Conservation (phyloP, 2,329 filamentous ascomycete species). For the Rhexocercosporidium sp. region DNA sequence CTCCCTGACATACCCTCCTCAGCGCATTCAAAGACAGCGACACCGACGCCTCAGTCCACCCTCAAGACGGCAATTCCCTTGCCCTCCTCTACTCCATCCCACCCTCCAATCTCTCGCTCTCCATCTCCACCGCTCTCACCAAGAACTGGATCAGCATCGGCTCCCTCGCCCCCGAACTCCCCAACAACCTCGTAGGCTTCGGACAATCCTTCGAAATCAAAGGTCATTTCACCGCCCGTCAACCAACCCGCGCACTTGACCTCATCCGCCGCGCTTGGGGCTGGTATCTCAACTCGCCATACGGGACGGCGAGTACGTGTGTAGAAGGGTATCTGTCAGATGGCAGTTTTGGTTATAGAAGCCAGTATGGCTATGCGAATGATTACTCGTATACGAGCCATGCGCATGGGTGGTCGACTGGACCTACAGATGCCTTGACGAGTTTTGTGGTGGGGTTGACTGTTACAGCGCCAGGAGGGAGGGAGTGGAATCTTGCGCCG, state of each 20-base stretch:
- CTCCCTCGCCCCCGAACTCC: slow-evolving; percentile 59
- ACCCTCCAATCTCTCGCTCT: slow-evolving; percentile 45
- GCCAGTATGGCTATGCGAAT: slow-evolving; percentile 53
- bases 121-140: slow-evolving; percentile 36
- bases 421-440: slow-evolving; percentile 53
- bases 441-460: slow-evolving; percentile 50
- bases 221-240: slow-evolving; percentile 56
- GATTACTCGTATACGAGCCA: slow-evolving; percentile 52
- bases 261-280: slow-evolving; percentile 64
- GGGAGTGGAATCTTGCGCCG: slow-evolving; percentile 46
- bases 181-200: slow-evolving; percentile 60
- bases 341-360: slow-evolving; percentile 59
- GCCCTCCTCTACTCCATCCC: slow-evolving; percentile 47
- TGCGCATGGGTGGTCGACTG: slow-evolving; percentile 56
- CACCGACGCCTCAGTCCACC: slow-evolving; percentile 59
- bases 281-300: slow-evolving; percentile 62
- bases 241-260: slow-evolving; percentile 56
- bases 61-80: slow-evolving; percentile 65
- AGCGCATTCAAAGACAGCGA: slow-evolving; percentile 43
- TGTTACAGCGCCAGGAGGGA: slow-evolving; percentile 45
- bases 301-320: slow-evolving; percentile 62
- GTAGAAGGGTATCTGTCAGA: slow-evolving; percentile 63
- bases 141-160: slow-evolving; percentile 58
- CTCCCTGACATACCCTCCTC: slow-evolving; percentile 17
- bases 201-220: slow-evolving; percentile 64